Evolutionary conservation across 371 early-diverging fungal species (phyloP), one percentile per base, ranked within the genome.

Genomic region (Circinella minor): DNA sequence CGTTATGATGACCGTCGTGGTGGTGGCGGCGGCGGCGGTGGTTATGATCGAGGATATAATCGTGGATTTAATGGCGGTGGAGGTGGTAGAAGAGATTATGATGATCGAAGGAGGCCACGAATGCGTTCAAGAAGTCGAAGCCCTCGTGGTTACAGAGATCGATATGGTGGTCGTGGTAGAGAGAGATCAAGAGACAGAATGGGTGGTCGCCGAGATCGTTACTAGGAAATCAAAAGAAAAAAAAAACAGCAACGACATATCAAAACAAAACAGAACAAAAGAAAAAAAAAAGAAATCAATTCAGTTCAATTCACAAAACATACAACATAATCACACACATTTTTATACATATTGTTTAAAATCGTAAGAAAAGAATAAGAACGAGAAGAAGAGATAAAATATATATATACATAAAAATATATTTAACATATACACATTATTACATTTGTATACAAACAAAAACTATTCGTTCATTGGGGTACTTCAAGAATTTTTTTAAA

Each of bases 131-230:
- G 85, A 71, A 78, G 84, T 34, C 79, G 75, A 69, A 77, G 79
- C 38, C 74, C 77, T 62, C 75, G 78, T 47, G 71, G 77, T 61
- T 78, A 83, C 27, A 64, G 79, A 43, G 83, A 86, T 61, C 65
- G 81, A 64, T 82, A 84, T 54, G 69, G 85, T 55, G 71, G 79
- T 49, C 69, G 86, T 49, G 83, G 85, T 36, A 78, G 86, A 71
- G 83, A 87, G 38, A 76, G 81, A 75, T 81, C 81, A 57, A 77
- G 83, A 73, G 81, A 82, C 51, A 74, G 83, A 68, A 70, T 73
- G 64, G 78, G 74, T 18, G 57, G 57, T 69, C 74, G 73, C 76
- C 81, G 80, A 86, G 83, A 78, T 80, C 87, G 79, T 90, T 93
- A 79, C 62, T 39, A 61, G 17, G 15, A n/a, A 51, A 51, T 15